phyloP scores from a whole-genome alignment of 495 filamentous ascomycete genomes.

The Lophiostoma macrostomum region DNA sequence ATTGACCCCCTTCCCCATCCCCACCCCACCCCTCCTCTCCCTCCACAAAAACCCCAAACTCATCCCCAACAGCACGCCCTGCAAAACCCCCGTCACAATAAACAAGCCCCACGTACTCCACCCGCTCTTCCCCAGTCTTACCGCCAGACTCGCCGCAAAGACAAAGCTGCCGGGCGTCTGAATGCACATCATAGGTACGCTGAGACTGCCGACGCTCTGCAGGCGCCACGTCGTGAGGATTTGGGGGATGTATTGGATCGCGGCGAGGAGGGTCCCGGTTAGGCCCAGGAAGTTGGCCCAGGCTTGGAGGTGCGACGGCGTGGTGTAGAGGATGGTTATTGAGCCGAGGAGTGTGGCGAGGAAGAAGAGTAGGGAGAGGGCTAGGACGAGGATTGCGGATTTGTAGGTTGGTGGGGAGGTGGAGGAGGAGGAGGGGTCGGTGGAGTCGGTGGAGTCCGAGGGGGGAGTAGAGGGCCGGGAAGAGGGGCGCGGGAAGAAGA shows the following conservation, averaged over 20 bases:
- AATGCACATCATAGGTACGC: slow-evolving; percentile 97
- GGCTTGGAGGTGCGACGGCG: slow-evolving; percentile 55
- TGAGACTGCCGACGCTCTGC: slow-evolving; percentile 80
- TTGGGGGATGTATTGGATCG: slow-evolving; percentile 90
- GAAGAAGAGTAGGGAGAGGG: slow-evolving; percentile 67
- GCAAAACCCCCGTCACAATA: slow-evolving; percentile 78
- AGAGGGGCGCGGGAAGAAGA: slow-evolving; percentile 45
- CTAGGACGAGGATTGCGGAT: slow-evolving; percentile 70
- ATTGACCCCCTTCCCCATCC: neutral
- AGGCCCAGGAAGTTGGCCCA: slow-evolving; percentile 87
- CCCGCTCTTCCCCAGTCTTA: slow-evolving; percentile 71
- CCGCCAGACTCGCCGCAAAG: slow-evolving; percentile 81
- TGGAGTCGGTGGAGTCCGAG: too few species aligned
- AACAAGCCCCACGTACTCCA: slow-evolving; percentile 97
- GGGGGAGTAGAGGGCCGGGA: too few species aligned
- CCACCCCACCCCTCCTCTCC: slow-evolving; percentile 32
- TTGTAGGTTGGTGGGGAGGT: slow-evolving; percentile 60
- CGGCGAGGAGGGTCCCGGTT: slow-evolving; percentile 71
- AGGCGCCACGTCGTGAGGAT: slow-evolving; percentile 85
- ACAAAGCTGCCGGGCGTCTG: slow-evolving; percentile 90
- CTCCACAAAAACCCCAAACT: slow-evolving; percentile 70
- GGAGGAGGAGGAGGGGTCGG: too few species aligned
- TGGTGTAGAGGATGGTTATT: slow-evolving; percentile 53
- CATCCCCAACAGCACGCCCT: slow-evolving; percentile 78
- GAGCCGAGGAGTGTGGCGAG: slow-evolving; percentile 64